Base-by-base conservation (phyloP, 108 stramenopile genomes). In the Chaetoceros tenuissimus region DNA sequence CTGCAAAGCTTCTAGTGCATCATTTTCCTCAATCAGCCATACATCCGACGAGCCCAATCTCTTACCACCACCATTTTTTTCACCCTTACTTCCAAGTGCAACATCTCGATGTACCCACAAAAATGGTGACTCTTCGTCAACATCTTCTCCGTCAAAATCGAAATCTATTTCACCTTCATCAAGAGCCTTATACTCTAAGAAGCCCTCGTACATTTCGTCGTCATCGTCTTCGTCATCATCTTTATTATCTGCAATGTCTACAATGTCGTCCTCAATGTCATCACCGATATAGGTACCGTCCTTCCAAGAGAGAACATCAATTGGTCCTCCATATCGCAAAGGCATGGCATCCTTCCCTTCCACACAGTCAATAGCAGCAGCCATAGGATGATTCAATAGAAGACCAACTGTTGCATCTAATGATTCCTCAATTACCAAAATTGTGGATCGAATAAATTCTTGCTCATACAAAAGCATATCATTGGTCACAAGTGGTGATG, bases 61-160 rank as follows among this genome's bases (percentile, higher is more conserved):
- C n/a, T 10, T 60, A 3, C 59, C 59, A 3, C 19, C 34, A 1
- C 64, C 64, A n/a, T 26, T 46, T 26, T 23, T 54, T 26, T 19
- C 28, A 1, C 57, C 44, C 21, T 28, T 31, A 18, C 26, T 24
- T 25, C 57, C 62, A 21, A 69, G 31, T 16, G 16, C 16, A 24
- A 0, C 0, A 63, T 58, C 31, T 58, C 68, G 55, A 51, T 69
- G 68, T 23, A 69, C 63, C 68, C 68, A 69, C 51, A 69, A 30
- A 53, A 69, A 69, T 5, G 68, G 56, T 16, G 59, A 64, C 34
- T 56, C 55, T 16, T 64, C 53, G 31, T 61, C 60, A 18, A 26
- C 40, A 29, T 62, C 51, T 31, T 60, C 53, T 18, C 63, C 52
- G 10, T 59, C 56, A 3, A 40, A 1, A 28, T 44, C 53, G 3